Evolutionary conservation across 768 basidiomycete genomes (phyloP).

Genomic region (Vishniacozyma victoriae): DNA sequence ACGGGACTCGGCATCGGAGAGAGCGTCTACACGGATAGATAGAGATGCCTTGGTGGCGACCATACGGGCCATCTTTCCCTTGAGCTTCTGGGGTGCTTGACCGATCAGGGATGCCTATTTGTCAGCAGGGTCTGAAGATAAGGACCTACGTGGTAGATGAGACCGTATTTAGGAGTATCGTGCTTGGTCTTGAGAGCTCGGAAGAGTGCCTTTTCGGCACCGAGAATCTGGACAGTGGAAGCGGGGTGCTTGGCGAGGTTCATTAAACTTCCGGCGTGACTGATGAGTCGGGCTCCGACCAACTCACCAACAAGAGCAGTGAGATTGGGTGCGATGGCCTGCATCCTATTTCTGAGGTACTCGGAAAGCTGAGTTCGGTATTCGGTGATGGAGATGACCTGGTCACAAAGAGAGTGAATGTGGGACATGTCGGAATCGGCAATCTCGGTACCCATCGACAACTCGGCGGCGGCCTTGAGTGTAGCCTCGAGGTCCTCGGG

Average conservation of each 20-base stretch:
- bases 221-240: constrained; percentile 52
- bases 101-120: constrained; percentile 84
- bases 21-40: constrained; percentile 94
- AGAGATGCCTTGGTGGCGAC: constrained; percentile 97
- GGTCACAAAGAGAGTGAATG: constrained; percentile 94
- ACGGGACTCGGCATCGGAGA: constrained; percentile 86
- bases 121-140: constrained; percentile 9
- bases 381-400: constrained; percentile 90
- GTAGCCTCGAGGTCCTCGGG: constrained; percentile 96
- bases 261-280: constrained; percentile 51
- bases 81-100: constrained; percentile 93
- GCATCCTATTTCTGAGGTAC: constrained; percentile 96
- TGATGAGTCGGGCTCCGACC: constrained; percentile 68
- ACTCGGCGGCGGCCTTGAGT: constrained; percentile 89
- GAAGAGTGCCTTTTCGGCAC: constrained; percentile 53
- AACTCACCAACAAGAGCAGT: constrained; percentile 76
- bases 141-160: constrained; percentile 89
- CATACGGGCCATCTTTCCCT: constrained; percentile 99
- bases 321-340: constrained; percentile 93
- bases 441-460: constrained; percentile 99
- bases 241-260: constrained; percentile 52
- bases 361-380: constrained; percentile 94
- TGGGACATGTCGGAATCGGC: constrained; percentile 94
- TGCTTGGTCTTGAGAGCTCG: constrained; percentile 53
- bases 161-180: constrained; percentile 74